A percentile compares a stretch with the other conserved stretches of the same genome.
These are phyloP conservation scores for Globisporangium solare DNA, from an alignment of 352 stramenopile species.

Conservation along the genomic window DNA sequence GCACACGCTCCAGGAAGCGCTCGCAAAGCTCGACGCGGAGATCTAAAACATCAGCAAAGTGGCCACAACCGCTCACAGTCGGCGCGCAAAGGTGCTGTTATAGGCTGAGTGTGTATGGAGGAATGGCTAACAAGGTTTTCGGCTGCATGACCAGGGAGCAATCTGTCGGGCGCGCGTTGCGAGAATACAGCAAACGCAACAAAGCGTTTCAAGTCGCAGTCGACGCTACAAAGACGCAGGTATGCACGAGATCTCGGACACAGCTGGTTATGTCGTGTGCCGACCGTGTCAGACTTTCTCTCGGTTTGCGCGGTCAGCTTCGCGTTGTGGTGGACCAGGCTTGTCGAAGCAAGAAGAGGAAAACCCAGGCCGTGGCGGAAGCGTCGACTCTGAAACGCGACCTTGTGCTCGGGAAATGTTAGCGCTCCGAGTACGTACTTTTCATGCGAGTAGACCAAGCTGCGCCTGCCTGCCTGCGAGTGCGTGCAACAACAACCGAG, in stretches of 20 bases:
- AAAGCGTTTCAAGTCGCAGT: constrained; percentile 37
- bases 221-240: constrained; percentile 31
- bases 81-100: constrained; percentile 13
- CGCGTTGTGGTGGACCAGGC: constrained; percentile 27
- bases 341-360: constrained; percentile 33
- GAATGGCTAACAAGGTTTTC: too few species aligned
- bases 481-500: too few species aligned
- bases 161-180: constrained; percentile 32
- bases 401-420: constrained; percentile 49
- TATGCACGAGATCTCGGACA: constrained; percentile 4
- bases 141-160: constrained; percentile 26
- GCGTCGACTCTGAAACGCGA: constrained; percentile 39
- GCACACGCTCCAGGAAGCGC: constrained; percentile 21
- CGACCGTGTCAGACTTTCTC: neutral
- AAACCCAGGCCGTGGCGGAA: constrained; percentile 25
- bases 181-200: constrained; percentile 56
- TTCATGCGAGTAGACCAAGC: neutral
- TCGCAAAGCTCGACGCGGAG: constrained; percentile 26
- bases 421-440: constrained; percentile 45
- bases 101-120: too few species aligned
- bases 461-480: too few species aligned
- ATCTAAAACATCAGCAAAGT: constrained; percentile 31
- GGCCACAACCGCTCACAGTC: constrained; percentile 22
- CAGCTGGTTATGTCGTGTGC: neutral
- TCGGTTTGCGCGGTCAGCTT: constrained; percentile 20